Percentiles rank a stretch among this genome's conserved stretches.
Conservation (phyloP, 1,284 basidiomycete species). For the Mycosarcoma maydis region DNA sequence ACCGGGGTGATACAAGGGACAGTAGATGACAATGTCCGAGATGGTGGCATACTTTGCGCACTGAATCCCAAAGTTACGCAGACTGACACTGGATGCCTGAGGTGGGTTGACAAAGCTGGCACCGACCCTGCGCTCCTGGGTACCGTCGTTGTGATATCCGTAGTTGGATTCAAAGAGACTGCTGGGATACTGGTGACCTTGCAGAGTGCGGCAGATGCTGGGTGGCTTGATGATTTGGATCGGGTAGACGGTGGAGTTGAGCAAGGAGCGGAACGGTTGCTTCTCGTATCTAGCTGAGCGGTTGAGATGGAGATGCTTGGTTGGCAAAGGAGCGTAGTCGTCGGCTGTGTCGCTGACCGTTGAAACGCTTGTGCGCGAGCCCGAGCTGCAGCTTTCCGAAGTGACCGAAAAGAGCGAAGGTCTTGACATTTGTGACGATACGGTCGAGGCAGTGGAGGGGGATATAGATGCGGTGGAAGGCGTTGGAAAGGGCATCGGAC, state of each 20-base stretch:
- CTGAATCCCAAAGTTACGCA: conserved; percentile 66
- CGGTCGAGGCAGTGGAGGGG: conserved; percentile 46
- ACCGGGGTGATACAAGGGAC: conserved; percentile 55
- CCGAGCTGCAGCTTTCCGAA: conserved; percentile 29
- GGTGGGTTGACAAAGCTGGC: conserved; percentile 41
- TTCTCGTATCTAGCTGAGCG: conserved; percentile 19
- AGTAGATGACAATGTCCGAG: conserved; percentile 88
- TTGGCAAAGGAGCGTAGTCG: conserved; percentile 8
- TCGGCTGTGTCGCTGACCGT: conserved; percentile 36
- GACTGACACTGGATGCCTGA: conserved; percentile 55
- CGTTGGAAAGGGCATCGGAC: conserved; percentile 7
- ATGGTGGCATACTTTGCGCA: conserved; percentile 83
- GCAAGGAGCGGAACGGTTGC: conserved; percentile 52
- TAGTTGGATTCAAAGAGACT: conserved; percentile 23
- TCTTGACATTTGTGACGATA: conserved; percentile 39
- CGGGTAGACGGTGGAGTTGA: conserved; percentile 58
- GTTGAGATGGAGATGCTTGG: conserved; percentile 6
- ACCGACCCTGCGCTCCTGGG: conserved; percentile 19
- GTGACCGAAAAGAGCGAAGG: conserved; percentile 51
- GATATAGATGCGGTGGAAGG: conserved; percentile 23
- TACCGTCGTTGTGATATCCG: conserved; percentile 14
- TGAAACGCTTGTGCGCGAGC: conserved; percentile 41
- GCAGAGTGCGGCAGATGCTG: conserved; percentile 24
- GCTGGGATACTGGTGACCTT: conserved; percentile 25
- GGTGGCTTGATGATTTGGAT: conserved; percentile 51